phyloP scores from a whole-genome alignment of 306 rosid genomes.

The Pyrus pyrifolia region DNA sequence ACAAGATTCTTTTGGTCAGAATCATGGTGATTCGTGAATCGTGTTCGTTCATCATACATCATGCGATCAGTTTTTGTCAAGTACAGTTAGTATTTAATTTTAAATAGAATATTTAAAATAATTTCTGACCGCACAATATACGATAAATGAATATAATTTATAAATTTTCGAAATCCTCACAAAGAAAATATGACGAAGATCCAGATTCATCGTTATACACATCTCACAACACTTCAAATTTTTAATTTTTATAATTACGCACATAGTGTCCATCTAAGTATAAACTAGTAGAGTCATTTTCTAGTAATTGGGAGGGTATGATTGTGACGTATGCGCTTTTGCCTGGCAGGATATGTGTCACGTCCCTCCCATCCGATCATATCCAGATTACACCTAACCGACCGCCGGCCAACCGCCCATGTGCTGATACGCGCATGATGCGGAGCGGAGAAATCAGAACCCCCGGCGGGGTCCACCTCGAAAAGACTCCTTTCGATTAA shows the following conservation, averaged over 20 bases:
- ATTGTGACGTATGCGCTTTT: background rate
- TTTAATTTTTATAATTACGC: background rate
- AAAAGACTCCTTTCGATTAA: background rate
- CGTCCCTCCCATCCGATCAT: background rate
- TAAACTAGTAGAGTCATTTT: too few relatives aligned
- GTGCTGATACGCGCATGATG: slow-evolving; percentile 27
- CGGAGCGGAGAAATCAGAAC: background rate
- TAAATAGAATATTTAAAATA: too few relatives aligned
- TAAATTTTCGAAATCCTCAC: fast-evolving
- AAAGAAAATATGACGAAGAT: too few relatives aligned
- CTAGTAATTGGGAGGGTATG: background rate
- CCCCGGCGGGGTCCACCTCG: slow-evolving; percentile 2
- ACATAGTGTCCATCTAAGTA: background rate
- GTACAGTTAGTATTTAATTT: too few relatives aligned
- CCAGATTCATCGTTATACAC: too few relatives aligned
- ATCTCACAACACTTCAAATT: too few relatives aligned
- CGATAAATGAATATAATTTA: too few relatives aligned
- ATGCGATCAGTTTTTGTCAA: too few relatives aligned
- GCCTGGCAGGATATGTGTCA: background rate
- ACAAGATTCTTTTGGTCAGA: too few relatives aligned
- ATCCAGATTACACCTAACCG: background rate
- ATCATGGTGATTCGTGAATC: fast-evolving
- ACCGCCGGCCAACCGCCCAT: slow-evolving; percentile 32
- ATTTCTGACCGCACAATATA: fast-evolving
- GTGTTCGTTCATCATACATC: too few relatives aligned